A percentile compares a stretch with the other conserved stretches of the same genome.
Evolutionary conservation across 768 basidiomycete species (phyloP).

Genomic region (Pholiota conissans): DNA sequence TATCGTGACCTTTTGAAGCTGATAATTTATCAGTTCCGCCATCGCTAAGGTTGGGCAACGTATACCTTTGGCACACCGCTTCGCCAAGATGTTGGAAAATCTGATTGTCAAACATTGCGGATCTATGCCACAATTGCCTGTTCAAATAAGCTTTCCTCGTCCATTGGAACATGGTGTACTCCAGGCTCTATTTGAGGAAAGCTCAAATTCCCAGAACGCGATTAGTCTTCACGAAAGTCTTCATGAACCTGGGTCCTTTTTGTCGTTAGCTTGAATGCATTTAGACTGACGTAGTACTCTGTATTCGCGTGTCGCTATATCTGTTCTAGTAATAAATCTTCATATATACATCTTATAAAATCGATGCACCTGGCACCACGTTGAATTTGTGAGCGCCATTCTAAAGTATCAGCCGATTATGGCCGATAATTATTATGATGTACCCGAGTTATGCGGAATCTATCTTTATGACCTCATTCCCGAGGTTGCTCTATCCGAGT

Average conservation of each 20-base stretch:
- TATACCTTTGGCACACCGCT: slow-evolving; percentile 64
- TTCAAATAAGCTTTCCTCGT: slow-evolving; percentile 34
- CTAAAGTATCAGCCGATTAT: not conserved
- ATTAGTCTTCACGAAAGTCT: slow-evolving; percentile 32
- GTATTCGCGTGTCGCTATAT: no score
- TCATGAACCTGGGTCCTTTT: slow-evolving; percentile 36
- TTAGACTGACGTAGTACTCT: slow-evolving; percentile 1
- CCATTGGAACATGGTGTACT: slow-evolving; percentile 29
- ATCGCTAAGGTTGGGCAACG: slow-evolving; percentile 64
- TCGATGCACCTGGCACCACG: no score
- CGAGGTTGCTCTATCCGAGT: not conserved
- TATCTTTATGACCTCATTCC: not conserved
- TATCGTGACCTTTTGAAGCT: not conserved
- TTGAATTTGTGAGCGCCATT: no score
- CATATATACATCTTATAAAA: no score
- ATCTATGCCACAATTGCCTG: slow-evolving; percentile 24
- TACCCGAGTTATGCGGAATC: not conserved
- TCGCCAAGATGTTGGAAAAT: slow-evolving; percentile 57
- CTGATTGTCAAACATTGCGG: slow-evolving; percentile 41
- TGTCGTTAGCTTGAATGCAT: slow-evolving; percentile 30
- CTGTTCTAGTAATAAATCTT: no score
- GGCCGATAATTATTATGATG: not conserved
- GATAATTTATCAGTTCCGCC: slow-evolving; percentile 41
- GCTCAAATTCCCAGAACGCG: slow-evolving; percentile 22
- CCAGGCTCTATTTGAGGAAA: slow-evolving; percentile 32